phyloP scores from a whole-genome alignment of 805 yeast genomes.

The Candida verbasci region DNA sequence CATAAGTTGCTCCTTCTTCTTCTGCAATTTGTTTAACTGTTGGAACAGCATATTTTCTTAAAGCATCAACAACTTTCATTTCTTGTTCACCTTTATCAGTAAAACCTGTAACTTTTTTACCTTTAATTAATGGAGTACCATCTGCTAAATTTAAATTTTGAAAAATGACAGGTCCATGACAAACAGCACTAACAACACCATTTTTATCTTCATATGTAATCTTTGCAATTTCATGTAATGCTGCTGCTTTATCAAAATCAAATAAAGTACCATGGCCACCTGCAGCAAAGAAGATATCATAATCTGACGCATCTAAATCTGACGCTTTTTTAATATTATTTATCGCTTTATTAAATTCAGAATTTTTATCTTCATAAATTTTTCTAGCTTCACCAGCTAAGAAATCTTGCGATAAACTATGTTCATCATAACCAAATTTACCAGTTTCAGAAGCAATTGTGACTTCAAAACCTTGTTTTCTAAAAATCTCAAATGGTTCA shows the following conservation, averaged over 20 bases:
- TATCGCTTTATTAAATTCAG: constrained; percentile 37
- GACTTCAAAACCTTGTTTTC: constrained; percentile 47
- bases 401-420: constrained; percentile 41
- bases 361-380: constrained; percentile 31
- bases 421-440: constrained; percentile 52
- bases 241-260: constrained; percentile 52
- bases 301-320: constrained; percentile 46
- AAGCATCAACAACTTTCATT: constrained; percentile 16
- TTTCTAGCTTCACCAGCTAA: constrained; percentile 39
- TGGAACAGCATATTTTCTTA: constrained; percentile 20
- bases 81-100: constrained; percentile 49
- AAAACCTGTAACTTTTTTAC: constrained; percentile 58
- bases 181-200: constrained; percentile 60
- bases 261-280: constrained; percentile 64
- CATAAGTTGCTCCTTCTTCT: constrained; percentile 40
- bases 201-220: constrained; percentile 45
- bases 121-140: constrained; percentile 45
- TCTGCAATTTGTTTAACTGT: constrained; percentile 37
- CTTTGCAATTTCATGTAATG: constrained; percentile 42
- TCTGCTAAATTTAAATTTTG: constrained; percentile 39
- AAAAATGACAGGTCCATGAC: constrained; percentile 65
- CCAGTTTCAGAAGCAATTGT: constrained; percentile 59
- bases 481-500: constrained; percentile 53
- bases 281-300: constrained; percentile 53
- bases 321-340: constrained; percentile 41